Base-by-base conservation (phyloP, 306 rosid genomes). In the Dalbergia cochinchinensis region DNA sequence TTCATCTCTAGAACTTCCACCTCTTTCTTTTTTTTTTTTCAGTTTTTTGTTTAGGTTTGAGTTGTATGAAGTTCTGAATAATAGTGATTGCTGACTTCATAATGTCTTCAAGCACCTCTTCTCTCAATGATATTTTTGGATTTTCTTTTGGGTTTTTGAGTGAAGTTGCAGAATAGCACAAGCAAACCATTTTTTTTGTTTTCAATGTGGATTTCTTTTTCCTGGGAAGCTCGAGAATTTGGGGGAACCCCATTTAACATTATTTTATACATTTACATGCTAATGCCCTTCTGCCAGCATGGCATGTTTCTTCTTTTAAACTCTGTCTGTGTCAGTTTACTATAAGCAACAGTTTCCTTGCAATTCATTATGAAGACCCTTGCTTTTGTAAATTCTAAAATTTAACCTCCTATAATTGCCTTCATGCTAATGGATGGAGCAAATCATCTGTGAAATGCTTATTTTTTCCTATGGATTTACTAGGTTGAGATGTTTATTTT, bases 21-120 rank as follows among this genome's bases (percentile, higher is more conserved):
- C 11, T 22, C 9, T 11, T 51, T 50, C 14, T 13, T 7, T 66
- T 50, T 50, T 13, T 7, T 66, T 18, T 5, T 6, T 19, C 15
- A 6, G 20, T 26, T 26, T 26, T 26, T 26, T 26, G 22, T 69
- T 35, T 54, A 16, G 7, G 14, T 71, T 54, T 16, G 37, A 64
- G 48, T 45, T 41, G 76, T 47, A 51, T 78, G 62, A 37, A 47
- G 22, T 69, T 66, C 13, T 71, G 63, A 55, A 37, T 10, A 31
- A 14, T 41, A 35, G 59, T 65, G 18, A 19, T 16, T 51, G 44
- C 53, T 69, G 57, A 58, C 61, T 73, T 44, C 50, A 37, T 33
- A 45, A 57, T 54, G 20, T 65, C 65, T 59, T 20, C 34, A 5
- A 45, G 53, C 34, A 10, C 20, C 61, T 76, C 39, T 35, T 84